Percentiles rank a stretch among this genome's conserved stretches.
Evolutionary conservation across 75 land plant species (phyloP).

Genomic region (Pinus albicaulis): DNA sequence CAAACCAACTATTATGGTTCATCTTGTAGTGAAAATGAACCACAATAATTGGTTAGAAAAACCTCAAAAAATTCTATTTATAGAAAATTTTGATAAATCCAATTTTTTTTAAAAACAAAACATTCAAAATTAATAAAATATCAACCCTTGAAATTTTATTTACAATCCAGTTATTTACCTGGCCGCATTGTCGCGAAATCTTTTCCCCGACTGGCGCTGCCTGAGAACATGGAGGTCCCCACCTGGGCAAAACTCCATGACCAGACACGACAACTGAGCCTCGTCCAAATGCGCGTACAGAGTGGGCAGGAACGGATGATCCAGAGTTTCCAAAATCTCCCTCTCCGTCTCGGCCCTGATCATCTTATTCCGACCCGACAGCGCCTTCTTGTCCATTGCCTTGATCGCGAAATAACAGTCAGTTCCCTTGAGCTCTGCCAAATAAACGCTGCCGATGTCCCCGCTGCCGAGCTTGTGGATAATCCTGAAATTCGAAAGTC

Average conservation of each 20-base stretch:
- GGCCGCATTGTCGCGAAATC: constrained; percentile 21
- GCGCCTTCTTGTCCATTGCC: constrained; percentile 28
- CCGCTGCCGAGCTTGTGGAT: constrained; percentile 25
- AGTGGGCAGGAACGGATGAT: constrained; percentile 33
- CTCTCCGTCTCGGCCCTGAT: constrained; percentile 19
- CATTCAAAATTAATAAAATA: too few species aligned
- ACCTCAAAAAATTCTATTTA: too few species aligned
- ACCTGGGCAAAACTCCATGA: constrained; percentile 31
- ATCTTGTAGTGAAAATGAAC: too few species aligned
- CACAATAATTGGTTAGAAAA: too few species aligned
- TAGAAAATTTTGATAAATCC: too few species aligned
- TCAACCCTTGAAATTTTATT: too few species aligned
- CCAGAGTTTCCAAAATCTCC: constrained; percentile 15
- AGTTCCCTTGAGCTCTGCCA: constrained; percentile 19
- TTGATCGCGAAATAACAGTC: constrained; percentile 19
- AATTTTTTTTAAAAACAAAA: too few species aligned
- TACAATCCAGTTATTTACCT: neutral
- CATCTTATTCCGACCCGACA: neutral
- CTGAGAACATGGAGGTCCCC: constrained; percentile 29
- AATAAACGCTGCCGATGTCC: constrained; percentile 30
- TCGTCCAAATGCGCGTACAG: constrained; percentile 24
- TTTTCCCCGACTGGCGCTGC: constrained; percentile 23
- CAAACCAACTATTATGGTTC: too few species aligned
- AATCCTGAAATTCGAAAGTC: constrained; percentile 9
- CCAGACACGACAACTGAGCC: constrained; percentile 21